Evolutionary conservation across 2,329 filamentous ascomycete genomes (phyloP), one percentile per base, ranked within the genome.

Genomic region (Pseudocercospora cruenta): DNA sequence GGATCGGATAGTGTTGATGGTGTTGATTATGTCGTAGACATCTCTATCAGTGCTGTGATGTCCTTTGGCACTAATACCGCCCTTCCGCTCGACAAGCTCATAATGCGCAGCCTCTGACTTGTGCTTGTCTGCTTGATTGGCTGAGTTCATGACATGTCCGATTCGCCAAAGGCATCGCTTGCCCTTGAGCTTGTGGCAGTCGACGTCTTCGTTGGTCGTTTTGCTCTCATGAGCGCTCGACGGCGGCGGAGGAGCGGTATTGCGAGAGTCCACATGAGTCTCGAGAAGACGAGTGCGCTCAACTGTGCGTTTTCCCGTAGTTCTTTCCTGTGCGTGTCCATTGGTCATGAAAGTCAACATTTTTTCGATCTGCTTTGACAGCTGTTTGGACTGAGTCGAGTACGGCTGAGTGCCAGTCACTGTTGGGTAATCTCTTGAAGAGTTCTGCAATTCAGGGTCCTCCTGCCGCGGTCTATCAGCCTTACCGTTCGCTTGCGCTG

Each of bases 1-100:
- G 24, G 31, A 39, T 45, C 65, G 63, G 1, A 59, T 49, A 16
- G 62, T 24, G 21, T 66, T 66, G 53, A 66, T 66, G 9, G 45
- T 55, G 22, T 51, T 43, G 14, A 60, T 22, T 24, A 66, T 26
- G n/a, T 63, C 55, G 16, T 63, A 58, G n/a, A 22, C 45, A 21
- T 66, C 64, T 16, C 39, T 63, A n/a, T 66, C 59, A 12, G 60
- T 19, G 21, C 54, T 33, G 9, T n/a, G 21, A 7, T 45, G 36
- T 19, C 58, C 64, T 31, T 22, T 55, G 45, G 59, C n/a, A 31
- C 36, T 54, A 21, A 8, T 28, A 8, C 14, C 6, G 9, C 22
- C 21, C 21, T n/a, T 47, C 26, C 4, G 26, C 10, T 61, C 39
- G 24, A 28, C 51, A 12, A 21, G 58, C 47, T 55, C 49, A 2